phyloP scores from a whole-genome alignment of 139 green algal genomes.

The Volvox africanus region DNA sequence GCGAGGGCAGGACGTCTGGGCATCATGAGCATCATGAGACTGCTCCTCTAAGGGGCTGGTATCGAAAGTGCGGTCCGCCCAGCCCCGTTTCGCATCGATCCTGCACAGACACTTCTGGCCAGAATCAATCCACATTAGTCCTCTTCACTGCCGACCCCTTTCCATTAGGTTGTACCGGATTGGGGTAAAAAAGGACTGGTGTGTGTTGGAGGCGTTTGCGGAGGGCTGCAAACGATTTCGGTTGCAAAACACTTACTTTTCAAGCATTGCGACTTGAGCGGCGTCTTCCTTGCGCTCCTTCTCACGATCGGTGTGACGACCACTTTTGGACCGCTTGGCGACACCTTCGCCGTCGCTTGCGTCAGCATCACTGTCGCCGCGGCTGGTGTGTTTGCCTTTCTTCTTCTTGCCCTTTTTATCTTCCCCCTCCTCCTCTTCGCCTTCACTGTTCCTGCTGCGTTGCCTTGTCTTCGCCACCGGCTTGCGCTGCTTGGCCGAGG shows the following conservation, averaged over 20 bases:
- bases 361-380: background rate
- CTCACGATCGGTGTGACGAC: background rate
- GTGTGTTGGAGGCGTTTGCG: too few relatives aligned
- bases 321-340: background rate
- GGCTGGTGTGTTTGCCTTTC: background rate
- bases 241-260: conserved; percentile 41
- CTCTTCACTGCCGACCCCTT: too few relatives aligned
- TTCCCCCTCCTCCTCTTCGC: background rate
- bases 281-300: conserved; percentile 21
- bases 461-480: background rate
- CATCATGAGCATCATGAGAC: too few relatives aligned
- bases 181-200: too few relatives aligned
- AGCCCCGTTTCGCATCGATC: too few relatives aligned
- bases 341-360: background rate
- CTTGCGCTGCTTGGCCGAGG: background rate
- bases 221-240: too few relatives aligned
- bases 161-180: too few relatives aligned
- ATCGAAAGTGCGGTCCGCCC: too few relatives aligned
- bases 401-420: background rate
- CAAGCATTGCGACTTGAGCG: background rate
- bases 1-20: too few relatives aligned
- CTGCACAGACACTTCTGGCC: too few relatives aligned
- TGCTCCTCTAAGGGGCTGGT: too few relatives aligned
- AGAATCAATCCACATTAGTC: too few relatives aligned
- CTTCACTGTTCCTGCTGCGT: background rate